Evolutionary conservation across 2,329 filamentous ascomycete genomes (phyloP).

Genomic region (Plectosphaerella plurivora): DNA sequence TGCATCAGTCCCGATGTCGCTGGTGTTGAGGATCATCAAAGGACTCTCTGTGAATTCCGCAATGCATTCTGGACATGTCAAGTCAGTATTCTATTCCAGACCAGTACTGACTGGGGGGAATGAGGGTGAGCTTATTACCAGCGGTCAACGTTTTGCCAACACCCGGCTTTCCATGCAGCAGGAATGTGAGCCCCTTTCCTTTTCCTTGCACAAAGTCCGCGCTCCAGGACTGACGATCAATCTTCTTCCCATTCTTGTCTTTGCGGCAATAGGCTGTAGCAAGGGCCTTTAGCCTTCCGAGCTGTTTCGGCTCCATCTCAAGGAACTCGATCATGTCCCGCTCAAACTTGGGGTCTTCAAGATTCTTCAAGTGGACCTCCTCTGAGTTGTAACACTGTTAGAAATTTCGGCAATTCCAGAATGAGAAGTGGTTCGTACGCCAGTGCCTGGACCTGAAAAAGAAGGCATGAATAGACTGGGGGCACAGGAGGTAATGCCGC

Average conservation of each 20-base stretch:
- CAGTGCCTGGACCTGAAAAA: constrained; percentile 13
- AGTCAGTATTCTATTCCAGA: background rate
- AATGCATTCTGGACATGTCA: background rate
- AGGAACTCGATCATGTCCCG: background rate
- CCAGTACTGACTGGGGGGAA: background rate
- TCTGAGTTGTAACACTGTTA: background rate
- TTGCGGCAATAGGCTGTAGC: background rate
- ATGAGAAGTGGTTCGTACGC: constrained; percentile 3
- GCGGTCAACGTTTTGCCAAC: constrained; percentile 10
- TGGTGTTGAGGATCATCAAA: background rate
- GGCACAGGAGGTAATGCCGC: constrained; percentile 13
- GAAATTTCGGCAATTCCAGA: background rate
- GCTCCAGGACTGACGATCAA: constrained; percentile 1
- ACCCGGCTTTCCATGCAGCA: constrained; percentile 7
- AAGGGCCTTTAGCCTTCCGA: background rate
- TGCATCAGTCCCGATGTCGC: constrained; percentile 4
- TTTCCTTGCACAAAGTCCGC: constrained; percentile 11
- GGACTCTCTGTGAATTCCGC: background rate
- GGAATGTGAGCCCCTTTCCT: constrained; percentile 5
- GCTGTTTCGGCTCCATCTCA: background rate
- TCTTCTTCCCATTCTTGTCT: background rate
- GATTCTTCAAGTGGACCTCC: background rate
- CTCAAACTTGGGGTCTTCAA: background rate
- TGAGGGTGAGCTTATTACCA: background rate
- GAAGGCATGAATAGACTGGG: constrained; percentile 8